phyloP scores from a whole-genome alignment of 257 asterid species.

The Gentiana macrophylla region DNA sequence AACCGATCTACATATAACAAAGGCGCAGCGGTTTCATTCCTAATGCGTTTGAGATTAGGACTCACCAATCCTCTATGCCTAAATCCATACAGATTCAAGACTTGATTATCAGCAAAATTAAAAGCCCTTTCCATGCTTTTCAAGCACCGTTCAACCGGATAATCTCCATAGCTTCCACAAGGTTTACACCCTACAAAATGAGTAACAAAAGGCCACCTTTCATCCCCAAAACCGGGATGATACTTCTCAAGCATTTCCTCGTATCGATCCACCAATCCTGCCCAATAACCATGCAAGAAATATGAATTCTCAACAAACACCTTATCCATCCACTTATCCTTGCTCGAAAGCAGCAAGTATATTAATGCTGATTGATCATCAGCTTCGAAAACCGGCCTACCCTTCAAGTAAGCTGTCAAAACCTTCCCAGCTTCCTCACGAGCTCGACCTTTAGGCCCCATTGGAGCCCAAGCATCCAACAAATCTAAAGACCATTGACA shows the following conservation, averaged over 20 bases:
- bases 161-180: conserved; percentile 90
- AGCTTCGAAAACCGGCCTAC: conserved; percentile 87
- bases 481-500: conserved; percentile 94
- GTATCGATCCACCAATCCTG: conserved; percentile 74
- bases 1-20: conserved; percentile 65
- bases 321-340: conserved; percentile 59
- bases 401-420: conserved; percentile 75
- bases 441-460: conserved; percentile 85
- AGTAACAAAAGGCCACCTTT: conserved; percentile 95
- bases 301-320: conserved; percentile 79
- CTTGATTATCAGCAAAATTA: conserved; percentile 91
- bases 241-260: conserved; percentile 94
- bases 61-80: conserved; percentile 90
- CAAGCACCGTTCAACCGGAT: conserved; percentile 81
- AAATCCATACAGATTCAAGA: conserved; percentile 75
- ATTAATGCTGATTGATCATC: conserved; percentile 94
- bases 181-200: conserved; percentile 98
- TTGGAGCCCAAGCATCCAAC: conserved; percentile 92
- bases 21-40: conserved; percentile 69
- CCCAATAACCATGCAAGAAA: conserved; percentile 92
- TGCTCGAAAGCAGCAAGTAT: conserved; percentile 56
- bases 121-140: conserved; percentile 91
- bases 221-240: conserved; percentile 85
- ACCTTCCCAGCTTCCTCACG: conserved; percentile 86
- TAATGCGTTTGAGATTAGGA: conserved; percentile 76